A percentile compares a stretch with the other conserved stretches of the same genome.
Evolutionary conservation across 371 early-diverging fungal species (phyloP).

Genomic region (Circinella minor): DNA sequence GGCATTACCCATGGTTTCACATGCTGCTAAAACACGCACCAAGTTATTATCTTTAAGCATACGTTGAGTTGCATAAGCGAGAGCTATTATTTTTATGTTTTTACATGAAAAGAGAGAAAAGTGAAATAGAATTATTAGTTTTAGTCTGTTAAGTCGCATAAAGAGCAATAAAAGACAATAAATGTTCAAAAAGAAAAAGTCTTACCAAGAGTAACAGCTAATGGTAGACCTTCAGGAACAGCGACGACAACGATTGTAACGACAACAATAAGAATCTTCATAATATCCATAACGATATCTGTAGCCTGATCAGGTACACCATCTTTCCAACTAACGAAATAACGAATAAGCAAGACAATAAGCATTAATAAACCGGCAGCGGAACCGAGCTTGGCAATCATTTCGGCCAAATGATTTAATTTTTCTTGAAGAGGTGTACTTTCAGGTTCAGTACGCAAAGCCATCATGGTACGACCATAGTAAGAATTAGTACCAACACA

Average conservation of each 20-base stretch:
- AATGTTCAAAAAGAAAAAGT: too few relatives aligned
- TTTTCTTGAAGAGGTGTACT: conserved; percentile 80
- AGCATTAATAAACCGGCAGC: conserved; percentile 73
- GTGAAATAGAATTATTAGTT: background rate
- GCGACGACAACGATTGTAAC: conserved; percentile 83
- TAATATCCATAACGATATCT: conserved; percentile 55
- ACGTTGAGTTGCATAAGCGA: conserved; percentile 76
- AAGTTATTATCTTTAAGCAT: conserved; percentile 93
- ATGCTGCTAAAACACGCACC: conserved; percentile 87
- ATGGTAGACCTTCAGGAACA: conserved; percentile 81
- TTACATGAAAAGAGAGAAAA: background rate
- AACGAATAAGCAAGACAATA: conserved; percentile 64
- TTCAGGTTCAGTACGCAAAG: conserved; percentile 59
- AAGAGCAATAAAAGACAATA: too few relatives aligned
- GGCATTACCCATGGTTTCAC: conserved; percentile 95
- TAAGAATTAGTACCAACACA: conserved; percentile 76
- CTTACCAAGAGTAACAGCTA: conserved; percentile 72
- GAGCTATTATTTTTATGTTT: conserved; percentile 43
- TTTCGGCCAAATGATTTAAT: conserved; percentile 67
- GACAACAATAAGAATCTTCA: conserved; percentile 70
- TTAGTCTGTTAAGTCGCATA: too few relatives aligned
- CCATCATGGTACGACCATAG: conserved; percentile 82
- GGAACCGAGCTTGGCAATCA: conserved; percentile 75
- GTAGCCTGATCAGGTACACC: conserved; percentile 36
- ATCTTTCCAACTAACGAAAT: conserved; percentile 53